Evolutionary conservation across 73 alveolate genomes (phyloP).

Genomic region (Urostyla sp.): DNA sequence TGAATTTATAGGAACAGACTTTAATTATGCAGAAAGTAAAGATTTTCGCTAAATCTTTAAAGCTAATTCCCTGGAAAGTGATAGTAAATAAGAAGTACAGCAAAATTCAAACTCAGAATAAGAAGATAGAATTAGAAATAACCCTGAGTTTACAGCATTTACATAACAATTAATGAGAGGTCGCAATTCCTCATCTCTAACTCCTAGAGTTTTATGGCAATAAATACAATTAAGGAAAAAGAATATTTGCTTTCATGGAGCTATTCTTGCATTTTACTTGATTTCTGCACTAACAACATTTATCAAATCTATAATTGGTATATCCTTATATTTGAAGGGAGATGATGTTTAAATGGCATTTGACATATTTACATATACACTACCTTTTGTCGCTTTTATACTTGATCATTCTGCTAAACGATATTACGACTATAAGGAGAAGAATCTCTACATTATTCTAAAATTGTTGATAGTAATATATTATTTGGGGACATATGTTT

Average conservation of each 20-base stretch:
- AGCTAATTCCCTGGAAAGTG: conserved; percentile 38
- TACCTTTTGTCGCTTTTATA: conserved; percentile 50
- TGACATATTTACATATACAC: conserved; percentile 45
- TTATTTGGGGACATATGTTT: conserved; percentile 48
- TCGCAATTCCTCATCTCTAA: neutral
- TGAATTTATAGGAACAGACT: conserved; percentile 61
- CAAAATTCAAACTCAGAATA: no score
- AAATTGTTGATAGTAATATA: conserved; percentile 22
- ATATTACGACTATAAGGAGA: conserved; percentile 16
- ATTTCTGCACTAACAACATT: conserved; percentile 41
- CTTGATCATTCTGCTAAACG: conserved; percentile 53
- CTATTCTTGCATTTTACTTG: conserved; percentile 25
- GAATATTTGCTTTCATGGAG: conserved; percentile 51
- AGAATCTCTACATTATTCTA: conserved; percentile 2
- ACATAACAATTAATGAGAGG: conserved; percentile 13
- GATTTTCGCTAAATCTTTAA: conserved; percentile 25
- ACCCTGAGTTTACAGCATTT: conserved; percentile 4
- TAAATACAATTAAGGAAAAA: conserved; percentile 16
- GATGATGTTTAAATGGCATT: conserved; percentile 1
- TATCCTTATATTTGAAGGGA: neutral
- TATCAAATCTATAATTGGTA: conserved; percentile 21
- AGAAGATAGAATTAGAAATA: conserved; percentile 27
- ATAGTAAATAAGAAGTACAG: no score
- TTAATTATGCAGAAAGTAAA: conserved; percentile 39
- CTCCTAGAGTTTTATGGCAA: conserved; percentile 29